phyloP scores from a whole-genome alignment of 177 flowering plant species.

The Tripterygium wilfordii region DNA sequence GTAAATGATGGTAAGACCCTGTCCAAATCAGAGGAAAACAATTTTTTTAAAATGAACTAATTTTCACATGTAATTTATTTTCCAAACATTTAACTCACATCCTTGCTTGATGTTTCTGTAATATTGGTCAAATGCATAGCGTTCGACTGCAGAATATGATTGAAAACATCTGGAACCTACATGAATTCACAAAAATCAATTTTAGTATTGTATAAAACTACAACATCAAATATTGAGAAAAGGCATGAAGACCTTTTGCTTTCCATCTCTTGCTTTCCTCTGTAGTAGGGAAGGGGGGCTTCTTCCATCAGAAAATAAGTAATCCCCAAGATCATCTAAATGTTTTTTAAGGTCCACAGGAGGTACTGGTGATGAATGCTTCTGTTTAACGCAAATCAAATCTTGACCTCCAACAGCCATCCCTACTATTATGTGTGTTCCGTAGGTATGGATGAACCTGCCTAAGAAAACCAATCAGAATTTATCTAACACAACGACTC shows the following conservation, averaged over 20 bases:
- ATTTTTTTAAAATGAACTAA: background rate
- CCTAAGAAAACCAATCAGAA: conserved; percentile 24
- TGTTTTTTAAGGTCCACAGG: conserved; percentile 65
- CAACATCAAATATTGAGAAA: background rate
- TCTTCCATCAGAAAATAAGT: conserved; percentile 66
- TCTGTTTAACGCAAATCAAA: conserved; percentile 69
- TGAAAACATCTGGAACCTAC: conserved; percentile 79
- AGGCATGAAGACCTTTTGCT: conserved; percentile 30
- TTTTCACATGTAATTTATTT: background rate
- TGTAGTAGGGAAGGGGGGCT: conserved; percentile 44
- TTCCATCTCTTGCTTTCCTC: conserved; percentile 47
- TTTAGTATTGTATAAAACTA: background rate
- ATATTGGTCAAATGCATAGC: conserved; percentile 57
- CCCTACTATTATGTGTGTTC: conserved; percentile 86
- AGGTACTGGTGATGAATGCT: conserved; percentile 55
- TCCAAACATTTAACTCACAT: conserved; percentile 42
- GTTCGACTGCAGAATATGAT: conserved; percentile 59
- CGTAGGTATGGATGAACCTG: conserved; percentile 85
- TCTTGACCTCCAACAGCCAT: conserved; percentile 95
- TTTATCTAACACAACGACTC: background rate
- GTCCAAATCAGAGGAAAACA: conserved; percentile 8
- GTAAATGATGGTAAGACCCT: conserved; percentile 73
- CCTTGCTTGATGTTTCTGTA: conserved; percentile 80
- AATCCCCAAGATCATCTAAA: conserved; percentile 87
- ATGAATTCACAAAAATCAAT: conserved; percentile 4